Evolutionary conservation across 805 yeast species (phyloP).

Genomic region (Maudiozyma pseudohumilis): DNA sequence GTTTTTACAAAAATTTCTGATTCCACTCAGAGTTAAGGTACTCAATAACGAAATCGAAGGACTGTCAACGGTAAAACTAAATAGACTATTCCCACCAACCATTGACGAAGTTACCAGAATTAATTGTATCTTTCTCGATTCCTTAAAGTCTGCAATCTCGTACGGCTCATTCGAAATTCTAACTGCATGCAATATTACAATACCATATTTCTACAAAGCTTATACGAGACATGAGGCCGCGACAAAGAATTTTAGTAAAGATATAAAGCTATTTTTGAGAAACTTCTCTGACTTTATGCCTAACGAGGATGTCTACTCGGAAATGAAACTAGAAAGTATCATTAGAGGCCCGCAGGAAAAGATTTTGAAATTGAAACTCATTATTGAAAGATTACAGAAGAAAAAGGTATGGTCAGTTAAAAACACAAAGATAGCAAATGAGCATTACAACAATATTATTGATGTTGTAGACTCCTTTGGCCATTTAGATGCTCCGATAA

Average conservation of each 20-base stretch:
- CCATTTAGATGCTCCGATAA: constrained; percentile 33
- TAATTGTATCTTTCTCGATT: constrained; percentile 73
- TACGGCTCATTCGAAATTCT: constrained; percentile 69
- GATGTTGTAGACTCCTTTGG: constrained; percentile 80
- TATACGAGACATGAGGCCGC: constrained; percentile 93
- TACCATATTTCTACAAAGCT: constrained; percentile 89
- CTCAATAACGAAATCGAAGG: constrained; percentile 43
- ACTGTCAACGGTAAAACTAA: constrained; percentile 54
- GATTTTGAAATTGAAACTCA: constrained; percentile 57
- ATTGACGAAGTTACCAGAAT: constrained; percentile 88
- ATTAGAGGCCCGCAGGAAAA: constrained; percentile 59
- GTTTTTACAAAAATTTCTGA: constrained; percentile 65
- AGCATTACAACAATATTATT: constrained; percentile 43
- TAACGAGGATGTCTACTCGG: constrained; percentile 31
- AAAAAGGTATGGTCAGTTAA: constrained; percentile 33
- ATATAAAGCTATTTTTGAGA: constrained; percentile 35
- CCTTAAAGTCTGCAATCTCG: constrained; percentile 55
- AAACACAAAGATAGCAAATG: constrained; percentile 20
- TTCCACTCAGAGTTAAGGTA: constrained; percentile 67
- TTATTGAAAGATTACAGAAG: constrained; percentile 50
- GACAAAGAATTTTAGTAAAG: constrained; percentile 48
- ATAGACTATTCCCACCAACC: constrained; percentile 85
- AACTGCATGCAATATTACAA: constrained; percentile 68
- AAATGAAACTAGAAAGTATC: constrained; percentile 47
- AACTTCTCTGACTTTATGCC: constrained; percentile 26